These are phyloP conservation scores for Quercus tomentella DNA, from an alignment of 331 rosid species.

Conservation along the genomic window DNA sequence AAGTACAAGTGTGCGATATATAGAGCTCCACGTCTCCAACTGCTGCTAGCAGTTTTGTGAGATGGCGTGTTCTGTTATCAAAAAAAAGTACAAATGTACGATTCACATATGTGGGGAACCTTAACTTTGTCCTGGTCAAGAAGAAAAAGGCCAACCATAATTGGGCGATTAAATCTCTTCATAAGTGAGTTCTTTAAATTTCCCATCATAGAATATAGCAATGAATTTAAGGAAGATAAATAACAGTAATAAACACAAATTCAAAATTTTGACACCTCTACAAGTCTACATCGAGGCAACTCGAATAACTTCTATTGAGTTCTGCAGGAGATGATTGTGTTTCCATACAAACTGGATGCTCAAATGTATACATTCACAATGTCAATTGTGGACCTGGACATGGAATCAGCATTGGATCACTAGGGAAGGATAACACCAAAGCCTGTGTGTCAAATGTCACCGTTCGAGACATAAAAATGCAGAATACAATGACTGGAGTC, in stretches of 20 bases:
- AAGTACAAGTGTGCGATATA: too few species aligned
- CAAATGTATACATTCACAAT: slow-evolving; percentile 54
- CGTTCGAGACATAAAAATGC: slow-evolving; percentile 50
- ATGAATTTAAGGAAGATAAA: neutral
- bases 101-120: too few species aligned
- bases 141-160: too few species aligned
- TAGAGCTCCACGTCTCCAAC: too few species aligned
- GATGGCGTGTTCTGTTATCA: too few species aligned
- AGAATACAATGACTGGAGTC: slow-evolving; percentile 57
- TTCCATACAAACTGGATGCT: slow-evolving; percentile 86
- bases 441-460: slow-evolving; percentile 89
- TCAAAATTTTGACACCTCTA: neutral
- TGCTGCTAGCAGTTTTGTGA: too few species aligned
- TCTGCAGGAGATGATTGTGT: slow-evolving; percentile 82
- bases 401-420: slow-evolving; percentile 80
- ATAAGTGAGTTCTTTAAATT: too few species aligned
- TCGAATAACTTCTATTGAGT: neutral
- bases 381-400: slow-evolving; percentile 90
- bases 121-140: too few species aligned
- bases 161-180: too few species aligned
- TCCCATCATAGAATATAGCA: neutral
- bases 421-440: slow-evolving; percentile 62
- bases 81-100: too few species aligned
- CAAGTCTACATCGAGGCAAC: too few species aligned
- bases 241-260: neutral